These are phyloP conservation scores for Ehretia macrophylla DNA, from an alignment of 257 asterid species.

Conservation along the genomic window DNA sequence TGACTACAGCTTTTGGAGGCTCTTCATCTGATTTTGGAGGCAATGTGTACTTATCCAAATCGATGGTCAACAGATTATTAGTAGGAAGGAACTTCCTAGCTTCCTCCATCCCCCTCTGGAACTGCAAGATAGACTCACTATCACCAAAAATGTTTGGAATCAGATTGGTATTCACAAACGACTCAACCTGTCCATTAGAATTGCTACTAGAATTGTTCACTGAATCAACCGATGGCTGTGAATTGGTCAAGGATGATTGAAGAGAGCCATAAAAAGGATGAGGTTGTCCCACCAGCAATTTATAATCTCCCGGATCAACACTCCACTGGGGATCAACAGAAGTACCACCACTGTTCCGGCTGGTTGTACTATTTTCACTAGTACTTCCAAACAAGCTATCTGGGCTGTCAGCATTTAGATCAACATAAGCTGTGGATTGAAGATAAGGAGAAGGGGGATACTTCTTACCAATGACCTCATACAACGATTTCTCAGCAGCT, in stretches of 20 bases:
- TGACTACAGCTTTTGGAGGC: conserved; percentile 30
- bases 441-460: conserved; percentile 52
- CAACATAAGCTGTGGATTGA: conserved; percentile 5
- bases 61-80: conserved; percentile 53
- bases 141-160: conserved; percentile 47
- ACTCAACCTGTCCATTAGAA: conserved; percentile 28
- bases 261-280: conserved; percentile 27
- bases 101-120: conserved; percentile 91
- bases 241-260: conserved; percentile 30
- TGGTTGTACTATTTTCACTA: conserved; percentile 46
- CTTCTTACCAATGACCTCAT: conserved; percentile 69
- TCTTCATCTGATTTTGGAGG: conserved; percentile 58
- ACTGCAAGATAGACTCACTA: conserved; percentile 72
- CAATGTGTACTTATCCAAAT: conserved; percentile 65
- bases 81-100: conserved; percentile 78
- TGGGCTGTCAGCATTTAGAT: conserved; percentile 50
- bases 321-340: conserved; percentile 40
- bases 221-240: conserved; percentile 27
- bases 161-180: conserved; percentile 26
- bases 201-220: conserved; percentile 21
- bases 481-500: conserved; percentile 81
- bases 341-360: conserved; percentile 42
- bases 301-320: conserved; percentile 53
- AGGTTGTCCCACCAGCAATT: conserved; percentile 25
- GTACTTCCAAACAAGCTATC: conserved; percentile 50